These are phyloP conservation scores for Dillenia turbinata DNA, from an alignment of 164 flowering plant species.

Conservation along the genomic window DNA sequence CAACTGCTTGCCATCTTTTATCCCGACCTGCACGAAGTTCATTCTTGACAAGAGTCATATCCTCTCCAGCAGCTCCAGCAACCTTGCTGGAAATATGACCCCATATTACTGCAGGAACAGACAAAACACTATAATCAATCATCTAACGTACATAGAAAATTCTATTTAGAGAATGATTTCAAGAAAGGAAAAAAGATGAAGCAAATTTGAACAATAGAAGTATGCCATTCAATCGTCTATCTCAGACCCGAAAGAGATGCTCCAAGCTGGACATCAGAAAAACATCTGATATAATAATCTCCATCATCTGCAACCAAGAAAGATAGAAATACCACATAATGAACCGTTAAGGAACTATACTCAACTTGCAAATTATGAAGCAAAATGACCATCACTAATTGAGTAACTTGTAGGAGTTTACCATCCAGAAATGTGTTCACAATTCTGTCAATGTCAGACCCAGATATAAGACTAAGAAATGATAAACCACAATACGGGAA, in stretches of 20 bases:
- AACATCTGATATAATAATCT: slow-evolving; percentile 44
- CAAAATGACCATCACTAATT: slow-evolving; percentile 2
- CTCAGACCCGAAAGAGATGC: slow-evolving; percentile 71
- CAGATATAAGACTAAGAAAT: slow-evolving; percentile 61
- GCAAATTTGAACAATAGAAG: not conserved
- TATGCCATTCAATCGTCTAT: not conserved
- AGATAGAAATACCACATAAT: not conserved
- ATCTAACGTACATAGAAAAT: not conserved
- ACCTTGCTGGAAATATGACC: slow-evolving; percentile 54
- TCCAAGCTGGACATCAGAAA: slow-evolving; percentile 59
- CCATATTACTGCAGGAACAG: slow-evolving; percentile 63
- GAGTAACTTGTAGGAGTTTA: slow-evolving; percentile 17
- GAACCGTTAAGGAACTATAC: not conserved
- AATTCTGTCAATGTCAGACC: slow-evolving; percentile 41
- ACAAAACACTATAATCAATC: slow-evolving; percentile 1
- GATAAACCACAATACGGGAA: slow-evolving; percentile 60
- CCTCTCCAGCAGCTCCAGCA: slow-evolving; percentile 47
- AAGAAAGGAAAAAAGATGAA: not conserved
- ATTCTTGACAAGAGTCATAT: slow-evolving; percentile 36
- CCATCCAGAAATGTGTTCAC: slow-evolving; percentile 35
- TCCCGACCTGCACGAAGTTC: slow-evolving; percentile 43
- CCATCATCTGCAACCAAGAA: slow-evolving; percentile 34
- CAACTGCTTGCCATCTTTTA: slow-evolving; percentile 73
- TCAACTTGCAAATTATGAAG: slow-evolving; percentile 4
- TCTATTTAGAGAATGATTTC: not conserved